Base-by-base conservation (phyloP, 352 stramenopile genomes). In the Phytopythium ostracodes region DNA sequence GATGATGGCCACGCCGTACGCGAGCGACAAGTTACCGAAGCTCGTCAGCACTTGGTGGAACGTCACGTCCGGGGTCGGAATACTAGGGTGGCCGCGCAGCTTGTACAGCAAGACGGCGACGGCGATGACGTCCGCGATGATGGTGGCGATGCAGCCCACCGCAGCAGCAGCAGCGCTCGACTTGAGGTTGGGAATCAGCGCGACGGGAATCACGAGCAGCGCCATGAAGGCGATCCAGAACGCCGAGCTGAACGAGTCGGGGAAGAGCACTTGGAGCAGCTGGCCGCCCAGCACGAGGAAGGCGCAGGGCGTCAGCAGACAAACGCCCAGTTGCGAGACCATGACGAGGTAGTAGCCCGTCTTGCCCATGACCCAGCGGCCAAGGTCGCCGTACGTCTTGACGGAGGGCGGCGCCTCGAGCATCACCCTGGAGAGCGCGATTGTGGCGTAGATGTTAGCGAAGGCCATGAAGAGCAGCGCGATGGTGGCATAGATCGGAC, bases 391-490 rank as follows among this genome's bases (percentile, higher is more conserved):
- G 53, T 77, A 82, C 1, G 76, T 84, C 46, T 76, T 77, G 18
- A 84, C 72, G 5, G 64, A 74, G 11, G 55, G 29, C 0, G 76
- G 76, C 9, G 76, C 71, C 2, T 61, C 66, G 2, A 71, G 53
- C 57, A 84, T 69, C 25, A 82, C 73, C 40, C 78, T 80, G 55
- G 66, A 73, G 46, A 72, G 52, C 11, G 73, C 57, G 25, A 89
- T 68, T 18, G 75, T 78, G 0, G 79, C 71, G 64, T 87, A 89
- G 60, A 87, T 72, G 60, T 87, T 89, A 24, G 73, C 73, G 54
- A 78, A 80, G 1, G 77, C 80, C 80, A 89, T 89, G 31, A 89
- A 81, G 20, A 81, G 52, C 40, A 87, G 60, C 10, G 73, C 79
- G 54, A 84, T 67, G 2, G 63, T 77, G 20, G 73, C 79, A 49